Conservation (phyloP, 495 filamentous ascomycete species). For the Podospora sp. region DNA sequence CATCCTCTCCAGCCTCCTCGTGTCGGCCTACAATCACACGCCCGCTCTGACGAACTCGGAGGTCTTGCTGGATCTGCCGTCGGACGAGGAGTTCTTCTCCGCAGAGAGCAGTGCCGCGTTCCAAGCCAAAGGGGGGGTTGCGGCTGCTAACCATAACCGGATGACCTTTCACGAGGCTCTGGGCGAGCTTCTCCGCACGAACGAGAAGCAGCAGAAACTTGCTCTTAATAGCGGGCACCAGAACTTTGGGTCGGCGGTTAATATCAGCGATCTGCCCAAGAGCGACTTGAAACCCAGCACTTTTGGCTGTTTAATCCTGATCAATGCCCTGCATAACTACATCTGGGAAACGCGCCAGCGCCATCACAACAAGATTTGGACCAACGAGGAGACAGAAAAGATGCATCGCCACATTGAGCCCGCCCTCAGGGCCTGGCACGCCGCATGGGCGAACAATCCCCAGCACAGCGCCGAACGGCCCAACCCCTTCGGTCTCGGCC, state of each 20-base stretch:
- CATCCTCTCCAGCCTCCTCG: slow-evolving; percentile 84
- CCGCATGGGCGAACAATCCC: slow-evolving; percentile 86
- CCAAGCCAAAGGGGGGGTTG: slow-evolving; percentile 71
- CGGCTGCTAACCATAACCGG: slow-evolving; percentile 64
- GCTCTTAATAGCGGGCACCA: slow-evolving; percentile 45
- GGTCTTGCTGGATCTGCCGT: slow-evolving; percentile 86
- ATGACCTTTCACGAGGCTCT: slow-evolving; percentile 76
- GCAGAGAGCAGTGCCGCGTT: slow-evolving; percentile 81
- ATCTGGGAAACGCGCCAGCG: slow-evolving; percentile 97
- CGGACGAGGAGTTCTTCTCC: slow-evolving; percentile 89
- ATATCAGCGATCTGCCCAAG: slow-evolving; percentile 54
- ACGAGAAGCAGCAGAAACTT: slow-evolving; percentile 64
- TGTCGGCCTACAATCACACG: slow-evolving; percentile 89
- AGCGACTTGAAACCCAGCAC: slow-evolving; percentile 83
- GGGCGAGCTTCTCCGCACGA: slow-evolving; percentile 76
- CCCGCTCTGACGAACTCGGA: slow-evolving; percentile 94
- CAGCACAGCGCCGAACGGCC: slow-evolving; percentile 86
- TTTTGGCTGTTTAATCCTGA: slow-evolving; percentile 90
- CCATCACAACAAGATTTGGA: slow-evolving; percentile 89
- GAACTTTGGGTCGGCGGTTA: slow-evolving; percentile 47
- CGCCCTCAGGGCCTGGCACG: slow-evolving; percentile 91
- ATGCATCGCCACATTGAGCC: slow-evolving; percentile 98
- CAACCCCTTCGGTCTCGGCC: slow-evolving; percentile 85
- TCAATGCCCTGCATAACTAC: slow-evolving; percentile 96
- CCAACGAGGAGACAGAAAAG: slow-evolving; percentile 84